Conservation (phyloP, 2,329 filamentous ascomycete species). For the Huntiella abstrusa region DNA sequence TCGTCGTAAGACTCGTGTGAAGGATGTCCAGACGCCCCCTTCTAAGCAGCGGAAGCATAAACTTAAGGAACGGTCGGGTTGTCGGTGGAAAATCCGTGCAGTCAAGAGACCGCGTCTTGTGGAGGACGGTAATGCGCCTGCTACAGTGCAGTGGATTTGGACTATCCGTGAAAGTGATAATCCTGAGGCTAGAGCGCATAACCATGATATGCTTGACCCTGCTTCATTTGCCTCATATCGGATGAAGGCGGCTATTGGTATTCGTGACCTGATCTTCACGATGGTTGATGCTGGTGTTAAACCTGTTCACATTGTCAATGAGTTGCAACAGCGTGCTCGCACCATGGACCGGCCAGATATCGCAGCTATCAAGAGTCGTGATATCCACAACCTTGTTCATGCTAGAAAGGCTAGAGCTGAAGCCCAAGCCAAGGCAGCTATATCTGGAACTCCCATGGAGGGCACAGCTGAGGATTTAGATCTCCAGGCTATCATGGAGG, state of each 20-base stretch:
- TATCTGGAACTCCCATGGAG: background rate
- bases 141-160: slow-evolving; percentile 12
- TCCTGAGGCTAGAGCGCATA: slow-evolving; percentile 8
- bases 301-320: slow-evolving; percentile 10
- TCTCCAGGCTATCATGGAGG: background rate
- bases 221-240: slow-evolving; percentile 10
- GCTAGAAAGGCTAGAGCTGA: slow-evolving; percentile 4
- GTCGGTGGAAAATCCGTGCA: slow-evolving; percentile 10
- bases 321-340: slow-evolving; percentile 7
- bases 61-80: slow-evolving; percentile 10
- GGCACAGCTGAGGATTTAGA: background rate
- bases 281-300: slow-evolving; percentile 11
- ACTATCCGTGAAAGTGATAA: slow-evolving; percentile 11
- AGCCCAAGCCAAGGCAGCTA: background rate
- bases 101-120: slow-evolving; percentile 9
- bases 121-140: slow-evolving; percentile 13
- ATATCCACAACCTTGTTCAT: slow-evolving; percentile 11
- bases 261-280: slow-evolving; percentile 10
- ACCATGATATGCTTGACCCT: slow-evolving; percentile 10
- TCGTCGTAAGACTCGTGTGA: slow-evolving; percentile 4
- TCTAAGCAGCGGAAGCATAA: slow-evolving; percentile 10
- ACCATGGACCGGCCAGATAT: slow-evolving; percentile 4
- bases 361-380: slow-evolving; percentile 9
- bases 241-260: slow-evolving; percentile 10
- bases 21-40: slow-evolving; percentile 2